Evolutionary conservation across 73 alveolate species (phyloP), one percentile per base, ranked within the genome.

Genomic region (Tetrahymena malaccensis): DNA sequence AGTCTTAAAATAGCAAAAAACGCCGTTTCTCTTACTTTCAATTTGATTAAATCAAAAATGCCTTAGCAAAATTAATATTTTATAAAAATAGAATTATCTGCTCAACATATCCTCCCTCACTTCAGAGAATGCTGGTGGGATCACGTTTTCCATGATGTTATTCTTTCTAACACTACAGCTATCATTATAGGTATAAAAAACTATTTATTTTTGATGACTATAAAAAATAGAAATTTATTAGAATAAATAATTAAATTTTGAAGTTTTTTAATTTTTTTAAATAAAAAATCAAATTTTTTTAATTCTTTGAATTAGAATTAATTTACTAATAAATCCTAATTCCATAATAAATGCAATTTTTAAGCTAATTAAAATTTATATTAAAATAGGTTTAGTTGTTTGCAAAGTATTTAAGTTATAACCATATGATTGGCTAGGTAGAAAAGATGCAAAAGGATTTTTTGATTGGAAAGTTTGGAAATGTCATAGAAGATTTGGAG

Each of bases 81-180:
- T 57, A 98, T 97, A 93, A 25, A 95, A 35, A 34, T 96, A 27
- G 99, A 98, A 96, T 93, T 98, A 84, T 96, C 99, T 21, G 97
- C 98, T 94, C 94, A 97, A 94, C 98, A 98, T 94, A 98, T 97
- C 95, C 97, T 98, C 37, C 99, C 99, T 21, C 98, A 97, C 93
- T 98, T 98, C 97, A 93, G 97, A 95, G 99, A 98, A 94, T 98
- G 99, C 95, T 98, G 99, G 99, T 98, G 99, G 99, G 99, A 98
- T 97, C 99, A 98, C 93, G 97, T 97, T 33, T 94, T 98, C 35
- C 93, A 98, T 10, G 99, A 98, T 93, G 96, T 98, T 34, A 94
- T 98, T 85, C 97, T 98, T 27, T 97, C 99, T 96, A 98, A 98
- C 94, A 93, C 98, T 56, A 43, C 97, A 4, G 98, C 98, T 33